These are phyloP conservation scores for Ballota nigra DNA, from an alignment of 257 asterid species.

Conservation along the genomic window DNA sequence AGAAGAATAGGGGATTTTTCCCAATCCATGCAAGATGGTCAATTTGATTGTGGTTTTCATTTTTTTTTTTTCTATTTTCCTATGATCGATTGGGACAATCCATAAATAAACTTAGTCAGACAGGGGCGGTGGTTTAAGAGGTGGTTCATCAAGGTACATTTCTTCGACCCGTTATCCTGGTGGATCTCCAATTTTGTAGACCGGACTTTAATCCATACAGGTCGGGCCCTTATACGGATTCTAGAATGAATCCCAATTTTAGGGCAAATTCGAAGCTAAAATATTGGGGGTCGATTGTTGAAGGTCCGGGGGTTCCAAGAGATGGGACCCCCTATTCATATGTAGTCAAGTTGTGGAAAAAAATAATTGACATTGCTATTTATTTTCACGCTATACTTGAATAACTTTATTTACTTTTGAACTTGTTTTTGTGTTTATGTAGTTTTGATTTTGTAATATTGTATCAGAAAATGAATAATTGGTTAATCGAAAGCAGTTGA, in stretches of 20 bases:
- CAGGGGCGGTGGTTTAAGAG: conserved; percentile 48
- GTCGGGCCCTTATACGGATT: conserved; percentile 45
- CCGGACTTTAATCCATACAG: conserved; percentile 45
- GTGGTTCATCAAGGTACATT: conserved; percentile 63
- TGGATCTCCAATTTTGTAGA: conserved; percentile 48
- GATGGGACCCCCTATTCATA: conserved; percentile 59
- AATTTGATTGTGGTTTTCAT: too few species aligned
- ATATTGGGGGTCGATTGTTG: conserved; percentile 63
- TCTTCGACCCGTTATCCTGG: conserved; percentile 69
- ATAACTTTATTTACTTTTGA: conserved; percentile 6
- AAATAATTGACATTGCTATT: conserved; percentile 35
- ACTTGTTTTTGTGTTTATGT: not conserved
- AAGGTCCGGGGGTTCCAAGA: conserved; percentile 53
- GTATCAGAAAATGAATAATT: conserved; percentile 27
- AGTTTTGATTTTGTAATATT: conserved; percentile 34
- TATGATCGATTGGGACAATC: too few species aligned
- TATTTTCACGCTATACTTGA: not conserved
- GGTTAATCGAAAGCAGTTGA: conserved; percentile 21
- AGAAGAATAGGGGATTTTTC: too few species aligned
- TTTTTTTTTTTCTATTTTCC: too few species aligned
- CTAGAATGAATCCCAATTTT: conserved; percentile 58
- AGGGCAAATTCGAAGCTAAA: conserved; percentile 57
- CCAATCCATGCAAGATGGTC: too few species aligned
- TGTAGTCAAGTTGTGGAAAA: conserved; percentile 62
- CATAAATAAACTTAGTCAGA: too few species aligned